Conservation (phyloP, 106 monocot species). For the Triglochin maritima region DNA sequence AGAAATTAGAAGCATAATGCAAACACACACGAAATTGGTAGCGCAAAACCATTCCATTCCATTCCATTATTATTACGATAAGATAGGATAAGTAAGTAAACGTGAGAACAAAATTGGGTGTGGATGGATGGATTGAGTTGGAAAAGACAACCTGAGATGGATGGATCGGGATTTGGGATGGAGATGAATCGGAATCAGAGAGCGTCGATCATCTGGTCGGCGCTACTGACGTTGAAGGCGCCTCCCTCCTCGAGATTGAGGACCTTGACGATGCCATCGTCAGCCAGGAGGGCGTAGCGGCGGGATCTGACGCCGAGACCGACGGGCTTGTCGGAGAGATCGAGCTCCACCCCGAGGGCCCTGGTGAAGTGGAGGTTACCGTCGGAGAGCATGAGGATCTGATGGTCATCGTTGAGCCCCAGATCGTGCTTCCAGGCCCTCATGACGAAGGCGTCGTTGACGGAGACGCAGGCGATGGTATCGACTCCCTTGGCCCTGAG, state of each 20-base stretch:
- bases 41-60: too few relatives aligned
- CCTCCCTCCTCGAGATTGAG: slow-evolving; percentile 74
- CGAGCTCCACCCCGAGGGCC: slow-evolving; percentile 65
- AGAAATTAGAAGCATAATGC: too few relatives aligned
- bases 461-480: slow-evolving; percentile 61
- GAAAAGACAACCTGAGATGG: too few relatives aligned
- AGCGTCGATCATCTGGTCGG: slow-evolving; percentile 51
- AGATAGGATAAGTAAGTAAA: too few relatives aligned
- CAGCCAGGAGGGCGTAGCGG: slow-evolving; percentile 53
- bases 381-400: slow-evolving; percentile 60
- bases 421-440: slow-evolving; percentile 65
- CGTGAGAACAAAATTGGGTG: too few relatives aligned
- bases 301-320: slow-evolving; percentile 55
- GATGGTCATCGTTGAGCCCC: slow-evolving; percentile 36
- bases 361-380: slow-evolving; percentile 58
- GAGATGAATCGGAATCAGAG: slow-evolving; percentile 28
- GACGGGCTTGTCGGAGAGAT: slow-evolving; percentile 53
- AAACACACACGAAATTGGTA: too few relatives aligned
- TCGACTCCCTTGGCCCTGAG: slow-evolving; percentile 52
- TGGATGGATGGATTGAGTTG: too few relatives aligned
- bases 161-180: too few relatives aligned
- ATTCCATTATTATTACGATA: too few relatives aligned
- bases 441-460: slow-evolving; percentile 82
- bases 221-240: slow-evolving; percentile 67
- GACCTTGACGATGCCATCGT: slow-evolving; percentile 63